phyloP scores from a whole-genome alignment of 1,284 basidiomycete genomes.

The Fistulina hepatica region DNA sequence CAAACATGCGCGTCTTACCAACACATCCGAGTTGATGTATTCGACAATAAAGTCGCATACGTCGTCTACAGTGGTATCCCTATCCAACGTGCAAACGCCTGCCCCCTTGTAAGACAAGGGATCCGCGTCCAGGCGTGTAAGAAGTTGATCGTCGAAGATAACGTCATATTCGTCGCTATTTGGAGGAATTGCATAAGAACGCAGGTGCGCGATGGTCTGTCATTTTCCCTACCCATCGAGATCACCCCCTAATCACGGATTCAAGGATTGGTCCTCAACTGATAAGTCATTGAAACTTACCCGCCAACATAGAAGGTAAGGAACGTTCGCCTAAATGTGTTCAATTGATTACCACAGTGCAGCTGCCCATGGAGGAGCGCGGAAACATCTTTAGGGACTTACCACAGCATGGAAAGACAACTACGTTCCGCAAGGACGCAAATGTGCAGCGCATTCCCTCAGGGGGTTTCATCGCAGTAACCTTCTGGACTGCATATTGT shows the following conservation, averaged over 20 bases:
- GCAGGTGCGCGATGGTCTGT: background rate
- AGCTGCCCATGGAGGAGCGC: background rate
- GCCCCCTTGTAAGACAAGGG: conserved; percentile 45
- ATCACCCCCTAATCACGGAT: no score
- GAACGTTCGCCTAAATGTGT: conserved; percentile 46
- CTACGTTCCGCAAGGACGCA: conserved; percentile 52
- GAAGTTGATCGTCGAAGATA: conserved; percentile 38
- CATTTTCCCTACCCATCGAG: conserved; percentile 54
- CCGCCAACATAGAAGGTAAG: conserved; percentile 53
- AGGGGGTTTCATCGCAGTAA: conserved; percentile 59
- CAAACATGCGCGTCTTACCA: conserved; percentile 33
- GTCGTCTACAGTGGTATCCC: conserved; percentile 56
- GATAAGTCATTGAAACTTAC: no score
- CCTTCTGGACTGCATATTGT: conserved; percentile 45
- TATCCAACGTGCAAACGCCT: conserved; percentile 32
- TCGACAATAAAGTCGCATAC: conserved; percentile 76
- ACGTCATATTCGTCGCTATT: conserved; percentile 47
- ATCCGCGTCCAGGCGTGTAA: conserved; percentile 36
- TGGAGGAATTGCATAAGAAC: conserved; percentile 14
- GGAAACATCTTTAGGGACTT: conserved; percentile 12
- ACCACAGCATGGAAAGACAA: conserved; percentile 64
- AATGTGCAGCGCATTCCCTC: conserved; percentile 46
- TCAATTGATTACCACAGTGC: background rate
- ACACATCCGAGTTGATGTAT: conserved; percentile 70
- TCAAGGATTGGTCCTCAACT: no score